A percentile compares a stretch with the other conserved stretches of the same genome.
Evolutionary conservation across 495 filamentous ascomycete genomes (phyloP).

Genomic region (Penicillium diatomitis): DNA sequence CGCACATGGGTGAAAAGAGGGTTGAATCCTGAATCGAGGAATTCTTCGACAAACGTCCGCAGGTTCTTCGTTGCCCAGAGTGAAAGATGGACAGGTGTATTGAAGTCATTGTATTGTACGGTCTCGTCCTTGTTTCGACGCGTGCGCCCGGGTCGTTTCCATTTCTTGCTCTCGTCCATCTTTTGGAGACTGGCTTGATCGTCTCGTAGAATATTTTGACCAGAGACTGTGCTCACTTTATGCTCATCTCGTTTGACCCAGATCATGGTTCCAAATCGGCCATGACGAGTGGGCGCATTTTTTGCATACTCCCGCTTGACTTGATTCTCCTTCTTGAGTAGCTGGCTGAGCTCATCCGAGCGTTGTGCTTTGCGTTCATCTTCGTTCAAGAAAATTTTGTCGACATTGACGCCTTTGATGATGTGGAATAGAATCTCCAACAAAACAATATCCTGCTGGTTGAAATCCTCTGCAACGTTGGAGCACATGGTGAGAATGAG

Average conservation of each 20-base stretch:
- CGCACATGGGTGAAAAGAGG: constrained; percentile 81
- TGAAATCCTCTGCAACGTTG: constrained; percentile 87
- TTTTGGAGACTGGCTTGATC: constrained; percentile 64
- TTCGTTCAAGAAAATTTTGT: constrained; percentile 79
- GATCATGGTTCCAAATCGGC: constrained; percentile 92
- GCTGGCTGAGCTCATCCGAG: constrained; percentile 59
- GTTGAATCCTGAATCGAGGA: constrained; percentile 93
- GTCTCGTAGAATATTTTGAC: constrained; percentile 73
- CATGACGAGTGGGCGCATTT: constrained; percentile 79
- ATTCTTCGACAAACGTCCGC: constrained; percentile 79
- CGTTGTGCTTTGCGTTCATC: constrained; percentile 54
- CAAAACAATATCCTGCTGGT: constrained; percentile 71
- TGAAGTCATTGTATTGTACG: constrained; percentile 60
- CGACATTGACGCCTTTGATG: constrained; percentile 79
- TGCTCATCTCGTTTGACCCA: constrained; percentile 86
- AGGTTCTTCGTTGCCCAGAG: constrained; percentile 61
- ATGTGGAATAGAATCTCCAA: constrained; percentile 89
- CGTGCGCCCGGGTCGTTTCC: constrained; percentile 61
- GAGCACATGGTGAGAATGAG: constrained; percentile 78
- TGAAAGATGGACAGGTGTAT: constrained; percentile 58
- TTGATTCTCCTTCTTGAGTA: constrained; percentile 71
- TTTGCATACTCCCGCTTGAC: constrained; percentile 70
- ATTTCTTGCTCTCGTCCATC: constrained; percentile 89
- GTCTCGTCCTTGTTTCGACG: constrained; percentile 55
- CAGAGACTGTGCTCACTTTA: constrained; percentile 75